phyloP scores from a whole-genome alignment of 2,329 filamentous ascomycete species.

The Xenoacremonium recifei region DNA sequence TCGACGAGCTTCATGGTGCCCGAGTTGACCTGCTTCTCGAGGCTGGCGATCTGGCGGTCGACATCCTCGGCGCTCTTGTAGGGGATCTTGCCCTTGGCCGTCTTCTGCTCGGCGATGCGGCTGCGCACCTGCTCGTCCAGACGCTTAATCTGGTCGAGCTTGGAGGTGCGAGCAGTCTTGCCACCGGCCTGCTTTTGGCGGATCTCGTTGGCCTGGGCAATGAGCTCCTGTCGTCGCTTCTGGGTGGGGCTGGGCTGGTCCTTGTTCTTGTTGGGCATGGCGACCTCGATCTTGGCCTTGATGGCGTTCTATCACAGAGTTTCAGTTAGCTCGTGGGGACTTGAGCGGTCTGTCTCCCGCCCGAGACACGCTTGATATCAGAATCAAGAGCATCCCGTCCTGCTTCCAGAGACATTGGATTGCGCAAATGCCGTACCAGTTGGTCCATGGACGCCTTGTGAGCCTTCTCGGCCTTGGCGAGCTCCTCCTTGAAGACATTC shows the following conservation, averaged over 20 bases:
- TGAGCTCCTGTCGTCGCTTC: constrained; percentile 84
- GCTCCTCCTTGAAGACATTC: constrained; percentile 74
- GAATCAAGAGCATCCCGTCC: no score
- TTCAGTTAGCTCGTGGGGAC: no score
- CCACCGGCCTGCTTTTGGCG: constrained; percentile 82
- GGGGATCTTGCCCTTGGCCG: constrained; percentile 71
- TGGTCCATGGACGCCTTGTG: constrained; percentile 72
- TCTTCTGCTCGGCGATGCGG: constrained; percentile 84
- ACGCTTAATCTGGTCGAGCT: constrained; percentile 88
- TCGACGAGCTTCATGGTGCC: constrained; percentile 95
- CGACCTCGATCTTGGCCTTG: constrained; percentile 84
- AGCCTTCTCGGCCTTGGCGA: constrained; percentile 83
- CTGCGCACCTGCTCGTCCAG: constrained; percentile 87
- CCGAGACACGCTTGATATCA: no score
- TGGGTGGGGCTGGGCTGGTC: constrained; percentile 77
- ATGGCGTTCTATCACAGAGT: constrained; percentile 67
- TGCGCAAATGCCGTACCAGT: constrained; percentile 37
- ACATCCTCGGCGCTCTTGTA: constrained; percentile 90
- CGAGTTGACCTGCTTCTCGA: constrained; percentile 83
- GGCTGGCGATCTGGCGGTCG: constrained; percentile 74
- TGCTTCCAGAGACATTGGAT: no score
- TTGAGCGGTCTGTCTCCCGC: no score
- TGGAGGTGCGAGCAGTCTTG: constrained; percentile 75
- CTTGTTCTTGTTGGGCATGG: constrained; percentile 69
- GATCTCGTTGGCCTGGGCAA: constrained; percentile 78